Evolutionary conservation across 2,329 filamentous ascomycete genomes (phyloP), one percentile per base, ranked within the genome.

Genomic region (Tolypocladium sp.): DNA sequence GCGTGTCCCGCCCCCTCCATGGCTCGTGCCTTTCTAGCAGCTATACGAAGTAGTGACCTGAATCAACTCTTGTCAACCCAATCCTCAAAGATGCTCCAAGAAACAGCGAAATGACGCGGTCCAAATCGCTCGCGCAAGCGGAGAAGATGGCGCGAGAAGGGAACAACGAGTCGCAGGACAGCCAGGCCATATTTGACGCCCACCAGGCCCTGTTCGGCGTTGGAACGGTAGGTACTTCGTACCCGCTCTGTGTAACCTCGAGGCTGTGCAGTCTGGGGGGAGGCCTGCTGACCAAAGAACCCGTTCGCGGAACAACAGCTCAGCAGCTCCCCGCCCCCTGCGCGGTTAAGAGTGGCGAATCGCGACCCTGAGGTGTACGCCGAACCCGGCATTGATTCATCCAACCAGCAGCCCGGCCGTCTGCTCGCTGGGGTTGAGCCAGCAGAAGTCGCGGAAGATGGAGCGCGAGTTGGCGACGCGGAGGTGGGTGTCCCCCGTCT

Each of bases 151-250:
- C 63, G 3, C 54, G 69, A 9, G 64, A 70, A 6, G 73, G 70
- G 57, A 66, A 60, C 59, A 67, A 70, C 60, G 75, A 76, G 58
- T 73, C 75, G 9, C 76, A 79, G 63, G 76, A 79, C 64, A 79
- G 74, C 68, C 77, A 79, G 66, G 67, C 69, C 33, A 67, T 79
- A 33, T 63, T 76, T 2, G 70, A 74, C 41, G 69, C 69, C 58
- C 70, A 77, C 63, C 72, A 71, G 61, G 68, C 66, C 25, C 68
- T 74, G 59, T 73, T 76, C 59, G 75, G 74, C 58, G 68, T 74
- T 20, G 72, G 68, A 54, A 65, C 68, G 68, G 76, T 78, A 70
- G 66, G 76, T 76, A 64, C 22, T 78, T 69, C 67, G 76, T 76
- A 64, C 22, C 56, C 56, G 20, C 22, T n/a, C 10, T 37, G 30